Percentiles rank a stretch among this genome's conserved stretches.
Evolutionary conservation across 2,329 filamentous ascomycete species (phyloP).

Genomic region (Pseudogymnoascus sp.): DNA sequence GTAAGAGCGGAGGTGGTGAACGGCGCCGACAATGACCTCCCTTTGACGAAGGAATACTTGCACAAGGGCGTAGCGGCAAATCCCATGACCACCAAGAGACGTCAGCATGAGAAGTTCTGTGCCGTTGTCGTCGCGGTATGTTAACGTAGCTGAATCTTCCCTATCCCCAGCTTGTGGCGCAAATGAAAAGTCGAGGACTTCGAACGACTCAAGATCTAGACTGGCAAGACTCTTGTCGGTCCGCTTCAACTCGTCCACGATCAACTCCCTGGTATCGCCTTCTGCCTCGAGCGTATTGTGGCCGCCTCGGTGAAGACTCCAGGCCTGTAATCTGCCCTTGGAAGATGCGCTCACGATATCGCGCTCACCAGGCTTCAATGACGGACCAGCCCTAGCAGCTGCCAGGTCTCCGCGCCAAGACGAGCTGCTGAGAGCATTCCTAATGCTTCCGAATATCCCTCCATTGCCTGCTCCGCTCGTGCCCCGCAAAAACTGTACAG

Average conservation of each 20-base stretch:
- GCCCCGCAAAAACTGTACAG: conserved; percentile 66
- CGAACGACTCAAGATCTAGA: conserved; percentile 53
- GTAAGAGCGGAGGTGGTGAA: conserved; percentile 62
- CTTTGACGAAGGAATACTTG: conserved; percentile 56
- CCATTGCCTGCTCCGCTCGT: conserved; percentile 46
- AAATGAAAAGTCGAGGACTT: conserved; percentile 73
- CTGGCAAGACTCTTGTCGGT: conserved; percentile 42
- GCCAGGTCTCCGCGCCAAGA: conserved; percentile 70
- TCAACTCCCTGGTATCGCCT: conserved; percentile 58
- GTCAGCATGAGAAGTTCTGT: conserved; percentile 55
- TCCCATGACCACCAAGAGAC: conserved; percentile 44
- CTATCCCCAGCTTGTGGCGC: conserved; percentile 46
- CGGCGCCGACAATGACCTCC: conserved; percentile 51
- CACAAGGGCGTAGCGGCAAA: conserved; percentile 65
- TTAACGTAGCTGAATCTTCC: conserved; percentile 40
- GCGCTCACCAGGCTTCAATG: conserved; percentile 70
- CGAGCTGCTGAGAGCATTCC: conserved; percentile 63
- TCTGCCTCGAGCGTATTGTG: conserved; percentile 69
- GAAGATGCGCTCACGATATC: conserved; percentile 74
- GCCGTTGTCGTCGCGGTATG: conserved; percentile 39
- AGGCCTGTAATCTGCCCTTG: conserved; percentile 71
- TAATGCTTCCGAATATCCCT: conserved; percentile 75
- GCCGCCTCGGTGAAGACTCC: conserved; percentile 83
- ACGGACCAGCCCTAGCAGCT: conserved; percentile 67
- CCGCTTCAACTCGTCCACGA: conserved; percentile 55